Evolutionary conservation across 345 rosid genomes (phyloP).

Genomic region (Melastoma malabathricum): DNA sequence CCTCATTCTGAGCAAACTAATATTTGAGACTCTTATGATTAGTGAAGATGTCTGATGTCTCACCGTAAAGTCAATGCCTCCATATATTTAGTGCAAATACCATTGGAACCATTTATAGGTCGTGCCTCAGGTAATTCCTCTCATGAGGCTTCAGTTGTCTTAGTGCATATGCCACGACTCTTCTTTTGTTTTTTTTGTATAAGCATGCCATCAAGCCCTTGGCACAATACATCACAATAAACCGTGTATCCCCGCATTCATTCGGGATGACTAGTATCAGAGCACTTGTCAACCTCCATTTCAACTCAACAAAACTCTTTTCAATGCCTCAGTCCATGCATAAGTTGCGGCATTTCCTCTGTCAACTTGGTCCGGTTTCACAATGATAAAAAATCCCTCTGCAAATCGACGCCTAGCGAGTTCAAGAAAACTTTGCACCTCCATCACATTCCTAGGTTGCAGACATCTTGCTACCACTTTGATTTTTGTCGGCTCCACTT

Average conservation of each 20-base stretch:
- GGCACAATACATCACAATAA: no score
- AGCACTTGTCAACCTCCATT: background rate
- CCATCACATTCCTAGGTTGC: background rate
- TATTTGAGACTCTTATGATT: background rate
- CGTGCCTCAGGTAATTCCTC: no score
- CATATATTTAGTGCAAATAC: no score
- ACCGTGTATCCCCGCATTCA: no score
- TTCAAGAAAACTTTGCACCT: background rate
- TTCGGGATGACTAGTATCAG: background rate
- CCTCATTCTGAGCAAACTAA: background rate
- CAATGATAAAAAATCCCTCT: background rate
- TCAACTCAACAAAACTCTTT: background rate
- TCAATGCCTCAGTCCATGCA: background rate
- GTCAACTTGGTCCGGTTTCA: background rate
- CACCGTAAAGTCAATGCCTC: no score
- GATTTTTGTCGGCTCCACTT: background rate
- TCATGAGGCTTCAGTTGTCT: no score
- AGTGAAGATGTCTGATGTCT: background rate
- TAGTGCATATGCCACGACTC: no score
- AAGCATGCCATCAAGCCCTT: no score
- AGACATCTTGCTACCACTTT: background rate
- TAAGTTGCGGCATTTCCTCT: background rate
- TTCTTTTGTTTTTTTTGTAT: no score
- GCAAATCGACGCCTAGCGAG: background rate
- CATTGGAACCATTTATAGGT: no score